Conservation (phyloP, 768 basidiomycete genomes). For the Chalciporus pseudorubinellus region DNA sequence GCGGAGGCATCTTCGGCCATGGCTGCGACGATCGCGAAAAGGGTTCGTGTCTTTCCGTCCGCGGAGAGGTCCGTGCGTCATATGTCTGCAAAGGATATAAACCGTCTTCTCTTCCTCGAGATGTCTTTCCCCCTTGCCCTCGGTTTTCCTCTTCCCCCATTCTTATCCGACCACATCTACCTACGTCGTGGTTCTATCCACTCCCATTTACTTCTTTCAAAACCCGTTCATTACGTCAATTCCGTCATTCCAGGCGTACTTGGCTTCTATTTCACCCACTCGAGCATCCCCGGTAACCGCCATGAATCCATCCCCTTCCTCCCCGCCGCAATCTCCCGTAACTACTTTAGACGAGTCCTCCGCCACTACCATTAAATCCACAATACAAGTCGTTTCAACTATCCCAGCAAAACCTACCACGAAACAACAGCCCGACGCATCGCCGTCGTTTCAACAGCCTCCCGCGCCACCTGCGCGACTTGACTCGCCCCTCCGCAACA, state of each 20-base stretch:
- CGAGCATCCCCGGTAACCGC: constrained; percentile 23
- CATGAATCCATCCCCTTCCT: constrained; percentile 27
- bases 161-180: constrained; percentile 6
- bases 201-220: constrained; percentile 8
- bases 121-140: constrained; percentile 9
- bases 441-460: constrained; percentile 13
- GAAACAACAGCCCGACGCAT: constrained; percentile 5
- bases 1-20: constrained; percentile 23
- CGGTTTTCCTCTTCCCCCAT: constrained; percentile 13
- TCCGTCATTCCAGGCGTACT: constrained; percentile 10
- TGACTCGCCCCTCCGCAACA: constrained; percentile 10
- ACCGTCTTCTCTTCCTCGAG: constrained; percentile 6
- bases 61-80: constrained; percentile 30
- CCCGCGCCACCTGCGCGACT: constrained; percentile 26
- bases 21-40: constrained; percentile 15
- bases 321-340: constrained; percentile 25
- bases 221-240: constrained; percentile 24
- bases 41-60: constrained; percentile 21
- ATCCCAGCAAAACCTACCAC: constrained; percentile 6
- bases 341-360: constrained; percentile 14
- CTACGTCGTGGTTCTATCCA: constrained; percentile 17
- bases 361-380: constrained; percentile 9
- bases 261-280: constrained; percentile 12
- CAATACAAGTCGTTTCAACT: not conserved
- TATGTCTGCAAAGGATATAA: constrained; percentile 24